Conservation (phyloP, 805 yeast species). For the Wickerhamomyces bisporus region DNA sequence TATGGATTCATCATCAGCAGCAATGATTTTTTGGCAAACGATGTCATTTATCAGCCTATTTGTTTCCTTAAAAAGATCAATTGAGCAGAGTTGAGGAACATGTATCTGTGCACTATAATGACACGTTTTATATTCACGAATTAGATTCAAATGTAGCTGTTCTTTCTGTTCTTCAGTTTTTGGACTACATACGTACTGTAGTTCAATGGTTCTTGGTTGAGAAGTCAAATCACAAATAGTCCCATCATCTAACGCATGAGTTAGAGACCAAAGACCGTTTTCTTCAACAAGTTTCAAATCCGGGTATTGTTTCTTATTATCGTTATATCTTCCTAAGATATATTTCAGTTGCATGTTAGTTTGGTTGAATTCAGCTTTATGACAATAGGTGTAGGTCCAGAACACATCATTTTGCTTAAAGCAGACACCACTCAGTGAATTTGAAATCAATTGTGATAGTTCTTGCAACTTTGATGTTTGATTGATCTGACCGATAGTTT, state of each 20-base stretch:
- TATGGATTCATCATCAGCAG: not conserved
- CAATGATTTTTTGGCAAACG: conserved; percentile 2
- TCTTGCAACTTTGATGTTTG: not conserved
- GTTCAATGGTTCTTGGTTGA: conserved; percentile 15
- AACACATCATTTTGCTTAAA: not conserved
- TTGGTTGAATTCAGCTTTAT: not conserved
- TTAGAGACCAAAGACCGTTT: conserved; percentile 7
- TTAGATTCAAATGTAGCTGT: conserved; percentile 4
- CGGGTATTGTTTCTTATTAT: not conserved
- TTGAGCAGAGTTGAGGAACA: conserved; percentile 18
- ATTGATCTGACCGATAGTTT: not conserved
- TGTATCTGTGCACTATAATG: conserved; percentile 16
- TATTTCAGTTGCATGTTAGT: conserved; percentile 1
- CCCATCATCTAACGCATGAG: conserved; percentile 12
- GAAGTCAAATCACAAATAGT: conserved; percentile 23
- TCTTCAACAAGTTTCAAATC: conserved; percentile 5
- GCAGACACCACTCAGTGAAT: not conserved
- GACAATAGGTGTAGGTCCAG: not conserved
- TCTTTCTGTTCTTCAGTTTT: not conserved
- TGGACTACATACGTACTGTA: conserved; percentile 21
- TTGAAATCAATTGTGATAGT: not conserved
- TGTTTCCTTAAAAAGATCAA: conserved; percentile 14
- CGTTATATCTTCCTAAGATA: conserved; percentile 5
- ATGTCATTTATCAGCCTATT: not conserved
- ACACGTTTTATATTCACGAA: conserved; percentile 20